Percentiles rank a stretch among this genome's conserved stretches.
These are phyloP conservation scores for Boletus rufocinnamomeus DNA, from an alignment of 768 basidiomycete species.

Conservation along the genomic window DNA sequence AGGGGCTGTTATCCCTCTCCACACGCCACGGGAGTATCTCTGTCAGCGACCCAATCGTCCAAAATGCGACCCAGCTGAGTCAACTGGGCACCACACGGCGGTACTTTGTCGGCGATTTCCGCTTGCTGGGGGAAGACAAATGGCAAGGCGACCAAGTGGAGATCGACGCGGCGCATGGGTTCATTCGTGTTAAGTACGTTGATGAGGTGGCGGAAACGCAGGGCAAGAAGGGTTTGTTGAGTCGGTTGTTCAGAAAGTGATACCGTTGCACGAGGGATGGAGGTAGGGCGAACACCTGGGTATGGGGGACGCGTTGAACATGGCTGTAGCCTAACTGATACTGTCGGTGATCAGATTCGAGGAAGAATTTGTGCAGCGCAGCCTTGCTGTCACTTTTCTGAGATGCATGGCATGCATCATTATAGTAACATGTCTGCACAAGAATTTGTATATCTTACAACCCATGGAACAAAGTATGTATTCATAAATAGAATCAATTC, in stretches of 20 bases:
- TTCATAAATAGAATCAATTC: not conserved
- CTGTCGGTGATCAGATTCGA: not conserved
- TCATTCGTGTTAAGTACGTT: slow-evolving; percentile 21
- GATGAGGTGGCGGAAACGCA: slow-evolving; percentile 12
- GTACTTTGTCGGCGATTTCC: slow-evolving; percentile 32
- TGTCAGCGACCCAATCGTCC: slow-evolving; percentile 15
- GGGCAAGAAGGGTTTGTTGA: slow-evolving; percentile 20
- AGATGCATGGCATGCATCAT: too few species aligned
- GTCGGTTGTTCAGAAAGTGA: slow-evolving; percentile 23
- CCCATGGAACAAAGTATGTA: too few species aligned
- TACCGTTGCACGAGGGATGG: too few species aligned
- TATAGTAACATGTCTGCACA: too few species aligned
- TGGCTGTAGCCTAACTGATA: too few species aligned
- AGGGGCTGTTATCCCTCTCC: slow-evolving; percentile 20
- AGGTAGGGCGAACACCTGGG: too few species aligned
- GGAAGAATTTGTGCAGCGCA: not conserved
- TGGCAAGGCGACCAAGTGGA: slow-evolving; percentile 29
- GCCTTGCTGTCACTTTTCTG: too few species aligned
- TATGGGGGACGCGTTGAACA: too few species aligned
- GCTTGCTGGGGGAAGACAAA: slow-evolving; percentile 10
- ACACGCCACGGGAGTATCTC: slow-evolving; percentile 21
- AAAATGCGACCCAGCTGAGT: slow-evolving; percentile 24
- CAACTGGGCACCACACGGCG: slow-evolving; percentile 18
- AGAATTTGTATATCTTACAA: too few species aligned
- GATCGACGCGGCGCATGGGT: slow-evolving; percentile 21